These are phyloP conservation scores for Chenopodium quinoa DNA, from an alignment of 148 eudicot genomes.

Conservation along the genomic window DNA sequence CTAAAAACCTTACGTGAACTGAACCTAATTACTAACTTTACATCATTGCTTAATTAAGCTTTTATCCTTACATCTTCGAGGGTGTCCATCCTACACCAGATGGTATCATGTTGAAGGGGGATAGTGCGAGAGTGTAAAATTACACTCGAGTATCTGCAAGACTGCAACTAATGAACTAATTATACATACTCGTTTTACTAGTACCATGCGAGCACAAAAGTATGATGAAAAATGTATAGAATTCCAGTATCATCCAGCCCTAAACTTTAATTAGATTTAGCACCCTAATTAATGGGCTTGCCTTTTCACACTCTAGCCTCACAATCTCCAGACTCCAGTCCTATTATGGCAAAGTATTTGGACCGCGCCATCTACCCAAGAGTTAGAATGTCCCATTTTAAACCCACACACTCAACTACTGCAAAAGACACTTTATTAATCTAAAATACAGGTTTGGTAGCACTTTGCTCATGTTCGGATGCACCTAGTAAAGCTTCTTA, in stretches of 20 bases:
- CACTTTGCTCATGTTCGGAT: too few species aligned
- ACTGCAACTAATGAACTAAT: too few species aligned
- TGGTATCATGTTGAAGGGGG: too few species aligned
- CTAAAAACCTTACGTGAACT: too few species aligned
- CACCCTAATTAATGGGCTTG: background rate
- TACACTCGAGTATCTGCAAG: too few species aligned
- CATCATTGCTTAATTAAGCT: background rate
- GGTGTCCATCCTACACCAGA: background rate
- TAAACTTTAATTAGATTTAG: too few species aligned
- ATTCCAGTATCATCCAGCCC: background rate
- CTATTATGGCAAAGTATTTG: background rate
- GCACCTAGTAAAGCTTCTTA: background rate
- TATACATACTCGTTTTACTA: too few species aligned
- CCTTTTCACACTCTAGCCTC: background rate
- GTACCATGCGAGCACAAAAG: too few species aligned
- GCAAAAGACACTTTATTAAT: background rate
- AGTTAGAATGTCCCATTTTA: background rate
- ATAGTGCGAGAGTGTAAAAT: too few species aligned
- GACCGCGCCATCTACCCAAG: background rate
- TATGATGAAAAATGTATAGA: too few species aligned
- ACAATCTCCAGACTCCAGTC: background rate
- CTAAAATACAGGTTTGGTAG: too few species aligned
- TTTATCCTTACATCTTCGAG: background rate
- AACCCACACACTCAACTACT: background rate
- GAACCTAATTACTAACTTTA: too few species aligned